Conservation (phyloP, 2,329 filamentous ascomycete genomes). For the Parasarocladium wereldwijsianum region DNA sequence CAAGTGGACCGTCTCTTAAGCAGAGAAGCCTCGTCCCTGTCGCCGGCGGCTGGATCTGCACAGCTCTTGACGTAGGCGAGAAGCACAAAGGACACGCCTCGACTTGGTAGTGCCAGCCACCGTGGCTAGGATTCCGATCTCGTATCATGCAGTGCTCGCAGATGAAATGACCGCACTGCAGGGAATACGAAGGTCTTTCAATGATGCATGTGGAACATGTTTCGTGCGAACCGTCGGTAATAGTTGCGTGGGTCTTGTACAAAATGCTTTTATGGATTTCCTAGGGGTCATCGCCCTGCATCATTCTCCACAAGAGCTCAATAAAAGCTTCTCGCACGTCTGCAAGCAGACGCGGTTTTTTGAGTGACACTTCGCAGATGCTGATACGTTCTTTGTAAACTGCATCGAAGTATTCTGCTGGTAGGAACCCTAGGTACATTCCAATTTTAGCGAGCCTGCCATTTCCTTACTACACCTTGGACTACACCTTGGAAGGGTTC, state of each 20-base stretch:
- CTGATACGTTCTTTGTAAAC: neutral
- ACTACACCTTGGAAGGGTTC: neutral
- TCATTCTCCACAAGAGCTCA: neutral
- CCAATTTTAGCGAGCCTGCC: no score
- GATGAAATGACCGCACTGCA: neutral
- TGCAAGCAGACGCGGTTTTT: neutral
- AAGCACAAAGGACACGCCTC: neutral
- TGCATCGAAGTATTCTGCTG: conserved; percentile 1
- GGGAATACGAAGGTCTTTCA: neutral
- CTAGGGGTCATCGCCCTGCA: conserved; percentile 1
- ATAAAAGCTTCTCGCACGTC: conserved; percentile 1
- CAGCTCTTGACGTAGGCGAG: neutral
- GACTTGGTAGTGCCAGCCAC: neutral
- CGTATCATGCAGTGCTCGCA: neutral
- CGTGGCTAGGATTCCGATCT: neutral
- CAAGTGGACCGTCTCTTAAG: neutral
- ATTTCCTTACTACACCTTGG: no score
- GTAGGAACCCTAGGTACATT: neutral
- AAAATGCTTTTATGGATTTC: neutral
- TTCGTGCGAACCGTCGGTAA: neutral
- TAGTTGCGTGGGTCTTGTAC: neutral
- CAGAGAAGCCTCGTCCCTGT: neutral
- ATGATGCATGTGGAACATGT: neutral
- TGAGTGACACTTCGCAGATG: neutral
- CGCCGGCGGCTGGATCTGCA: neutral